These are phyloP conservation scores for Colletotrichum magnum DNA, from an alignment of 2,329 filamentous ascomycete species.

Conservation along the genomic window DNA sequence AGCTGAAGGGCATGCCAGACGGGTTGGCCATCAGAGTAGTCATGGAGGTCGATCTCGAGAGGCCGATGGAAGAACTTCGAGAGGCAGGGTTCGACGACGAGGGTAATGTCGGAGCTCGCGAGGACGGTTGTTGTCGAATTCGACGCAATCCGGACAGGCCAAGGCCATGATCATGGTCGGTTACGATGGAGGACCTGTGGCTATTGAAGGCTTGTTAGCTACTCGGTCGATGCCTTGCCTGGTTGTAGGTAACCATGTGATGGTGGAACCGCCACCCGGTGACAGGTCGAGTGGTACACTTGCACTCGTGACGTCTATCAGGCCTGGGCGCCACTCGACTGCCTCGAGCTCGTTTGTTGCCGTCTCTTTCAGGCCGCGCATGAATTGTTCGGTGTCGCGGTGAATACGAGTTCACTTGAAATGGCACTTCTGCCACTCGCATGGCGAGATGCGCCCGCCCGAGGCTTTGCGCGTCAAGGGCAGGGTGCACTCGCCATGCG, in stretches of 20 bases:
- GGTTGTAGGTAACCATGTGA: constrained; percentile 37
- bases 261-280: constrained; percentile 30
- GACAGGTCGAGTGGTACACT: constrained; percentile 27
- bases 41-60: constrained; percentile 80
- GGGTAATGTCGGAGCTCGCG: constrained; percentile 75
- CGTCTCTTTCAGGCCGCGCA: constrained; percentile 1
- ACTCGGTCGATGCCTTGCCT: constrained; percentile 18
- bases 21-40: constrained; percentile 74
- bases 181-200: constrained; percentile 82
- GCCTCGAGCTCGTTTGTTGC: neutral
- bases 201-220: constrained; percentile 36
- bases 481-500: neutral
- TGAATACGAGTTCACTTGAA: constrained; percentile 7
- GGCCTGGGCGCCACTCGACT: constrained; percentile 4
- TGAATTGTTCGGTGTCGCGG: neutral
- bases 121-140: constrained; percentile 88
- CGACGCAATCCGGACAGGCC: constrained; percentile 90
- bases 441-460: constrained; percentile 22
- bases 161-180: constrained; percentile 89
- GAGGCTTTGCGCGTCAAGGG: constrained; percentile 1
- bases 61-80: constrained; percentile 68
- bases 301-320: constrained; percentile 33
- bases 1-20: constrained; percentile 66
- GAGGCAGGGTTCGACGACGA: constrained; percentile 75
- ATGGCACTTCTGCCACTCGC: neutral